These are phyloP conservation scores for Musa itinerans DNA, from an alignment of 176 grass and related monocot genomes.

Conservation along the genomic window DNA sequence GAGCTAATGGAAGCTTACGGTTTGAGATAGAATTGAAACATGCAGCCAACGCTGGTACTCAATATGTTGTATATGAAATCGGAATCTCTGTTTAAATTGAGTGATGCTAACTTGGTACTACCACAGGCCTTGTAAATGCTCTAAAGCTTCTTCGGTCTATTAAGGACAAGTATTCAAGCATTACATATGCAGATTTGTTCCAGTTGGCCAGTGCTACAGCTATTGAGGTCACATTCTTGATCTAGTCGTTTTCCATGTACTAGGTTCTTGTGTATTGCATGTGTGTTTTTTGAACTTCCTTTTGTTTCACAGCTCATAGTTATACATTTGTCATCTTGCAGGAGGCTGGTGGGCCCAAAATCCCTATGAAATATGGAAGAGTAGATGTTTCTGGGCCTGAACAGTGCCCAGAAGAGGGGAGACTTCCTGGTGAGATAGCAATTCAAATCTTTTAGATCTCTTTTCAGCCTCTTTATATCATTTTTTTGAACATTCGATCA, in stretches of 20 bases:
- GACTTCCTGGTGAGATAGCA: slow-evolving; percentile 74
- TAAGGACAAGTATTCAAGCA: slow-evolving; percentile 41
- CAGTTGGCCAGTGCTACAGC: slow-evolving; percentile 93
- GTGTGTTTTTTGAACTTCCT: neutral
- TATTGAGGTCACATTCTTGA: slow-evolving; percentile 46
- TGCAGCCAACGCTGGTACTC: slow-evolving; percentile 89
- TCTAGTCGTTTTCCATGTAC: neutral
- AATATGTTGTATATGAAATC: neutral
- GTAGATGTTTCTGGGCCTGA: slow-evolving; percentile 83
- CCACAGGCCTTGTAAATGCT: slow-evolving; percentile 9
- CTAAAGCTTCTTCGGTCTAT: slow-evolving; percentile 23
- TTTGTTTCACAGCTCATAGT: slow-evolving; percentile 5
- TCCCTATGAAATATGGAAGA: slow-evolving; percentile 89
- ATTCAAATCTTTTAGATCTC: neutral
- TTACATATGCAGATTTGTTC: slow-evolving; percentile 79
- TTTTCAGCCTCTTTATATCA: neutral
- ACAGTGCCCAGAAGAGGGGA: slow-evolving; percentile 83
- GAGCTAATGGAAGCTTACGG: slow-evolving; percentile 89
- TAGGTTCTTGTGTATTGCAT: neutral
- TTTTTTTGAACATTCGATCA: neutral
- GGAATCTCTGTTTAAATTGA: slow-evolving; percentile 1
- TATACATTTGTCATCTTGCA: slow-evolving; percentile 28
- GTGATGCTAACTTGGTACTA: slow-evolving; percentile 1
- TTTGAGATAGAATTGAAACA: slow-evolving; percentile 90
- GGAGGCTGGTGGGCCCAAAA: slow-evolving; percentile 86